These are phyloP conservation scores for Ajuga reptans DNA, from an alignment of 305 asterid species.

Conservation along the genomic window DNA sequence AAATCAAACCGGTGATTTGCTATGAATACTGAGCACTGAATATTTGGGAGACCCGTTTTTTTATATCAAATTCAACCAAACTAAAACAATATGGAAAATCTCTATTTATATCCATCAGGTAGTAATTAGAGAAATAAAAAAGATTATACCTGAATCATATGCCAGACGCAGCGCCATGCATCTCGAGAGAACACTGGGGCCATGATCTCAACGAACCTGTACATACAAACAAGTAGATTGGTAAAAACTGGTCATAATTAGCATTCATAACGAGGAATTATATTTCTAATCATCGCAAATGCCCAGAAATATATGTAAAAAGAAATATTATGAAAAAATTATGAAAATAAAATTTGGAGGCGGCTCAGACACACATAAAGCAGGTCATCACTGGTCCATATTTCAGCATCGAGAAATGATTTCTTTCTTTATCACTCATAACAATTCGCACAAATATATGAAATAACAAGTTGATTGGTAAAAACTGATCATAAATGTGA, in stretches of 20 bases:
- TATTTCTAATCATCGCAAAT: constrained; percentile 44
- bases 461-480: not conserved
- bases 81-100: no score
- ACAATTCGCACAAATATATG: not conserved
- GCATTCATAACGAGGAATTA: constrained; percentile 65
- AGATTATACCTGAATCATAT: constrained; percentile 74
- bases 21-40: no score
- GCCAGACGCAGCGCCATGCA: constrained; percentile 96
- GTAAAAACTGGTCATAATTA: no score
- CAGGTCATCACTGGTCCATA: constrained; percentile 48
- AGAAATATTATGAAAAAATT: no score
- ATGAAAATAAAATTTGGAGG: not conserved
- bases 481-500: not conserved
- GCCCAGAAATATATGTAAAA: not conserved
- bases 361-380: constrained; percentile 91
- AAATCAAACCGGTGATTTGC: no score
- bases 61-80: no score
- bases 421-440: constrained; percentile 44
- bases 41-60: no score
- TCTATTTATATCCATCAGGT: no score
- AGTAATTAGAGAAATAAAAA: no score
- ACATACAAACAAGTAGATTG: not conserved
- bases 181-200: constrained; percentile 90
- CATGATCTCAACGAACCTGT: constrained; percentile 94
- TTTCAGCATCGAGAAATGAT: constrained; percentile 72